Base-by-base conservation (phyloP, 1,284 basidiomycete genomes). In the Veloboletus limbatus region DNA sequence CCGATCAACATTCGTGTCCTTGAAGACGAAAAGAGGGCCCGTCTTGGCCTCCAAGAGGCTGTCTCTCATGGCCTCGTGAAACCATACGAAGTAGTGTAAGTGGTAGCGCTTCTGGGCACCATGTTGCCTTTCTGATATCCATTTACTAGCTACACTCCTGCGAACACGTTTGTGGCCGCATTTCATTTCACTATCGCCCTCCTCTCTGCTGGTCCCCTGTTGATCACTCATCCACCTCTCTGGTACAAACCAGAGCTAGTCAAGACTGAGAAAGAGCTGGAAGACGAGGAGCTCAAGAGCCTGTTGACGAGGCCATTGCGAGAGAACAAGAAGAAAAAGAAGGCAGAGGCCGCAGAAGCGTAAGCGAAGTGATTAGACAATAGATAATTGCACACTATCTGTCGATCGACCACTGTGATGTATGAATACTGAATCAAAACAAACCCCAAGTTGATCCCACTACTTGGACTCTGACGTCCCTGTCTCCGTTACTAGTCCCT, bases 131-230 rank as follows among this genome's bases (percentile, higher is more conserved):
- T 40, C 43, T 55, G 35, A 60, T 32, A 26, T 28, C 30, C 16
- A 6, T 45, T 11, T 32, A 41, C 39, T 48, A 91, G 88, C 48
- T 90, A 87, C 71, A 92, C 92, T 6, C 87, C 88, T 31, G 57
- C 81, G 20, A 84, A 79, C 57, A 89, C 89, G 5, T 80, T 86
- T 52, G 92, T 94, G 40, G 92, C 93, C 46, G 89, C 89, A 30
- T 93, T 95, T 81, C 95, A 97, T 77, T 97, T 96, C 73, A 97
- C 93, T 49, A 85, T 96, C 58, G 93, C 91, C 24, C 80, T 97
- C 28, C 82, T 89, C 32, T 82, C 92, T 37, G 87, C 81, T 51
- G 92, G 92, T 26, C 92, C 94, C 26, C 72, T 86, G 37, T 71
- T 97, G 51, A 78, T 97, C 66, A 92, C 90, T 11, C 85, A 91